A percentile compares a stretch with the other conserved stretches of the same genome.
Conservation (phyloP, 108 stramenopile species). For the Craspedostauros australis region DNA sequence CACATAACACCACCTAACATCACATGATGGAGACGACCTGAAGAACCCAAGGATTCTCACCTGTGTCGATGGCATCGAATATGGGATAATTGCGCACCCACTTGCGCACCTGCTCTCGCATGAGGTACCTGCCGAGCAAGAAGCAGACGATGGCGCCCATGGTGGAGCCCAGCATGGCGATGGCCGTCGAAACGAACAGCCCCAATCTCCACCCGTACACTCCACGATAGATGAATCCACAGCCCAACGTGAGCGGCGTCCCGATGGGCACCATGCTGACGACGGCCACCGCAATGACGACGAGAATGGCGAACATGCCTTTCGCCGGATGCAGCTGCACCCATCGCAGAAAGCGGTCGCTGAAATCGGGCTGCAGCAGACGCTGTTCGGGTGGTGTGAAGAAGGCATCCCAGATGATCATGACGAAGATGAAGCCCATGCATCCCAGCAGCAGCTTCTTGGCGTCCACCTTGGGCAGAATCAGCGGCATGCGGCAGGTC, state of each 20-base stretch:
- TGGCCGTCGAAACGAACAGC: conserved; percentile 46
- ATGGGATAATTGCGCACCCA: conserved; percentile 79
- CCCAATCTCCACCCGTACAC: conserved; percentile 75
- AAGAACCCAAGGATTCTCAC: conserved; percentile 18
- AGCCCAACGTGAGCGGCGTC: conserved; percentile 61
- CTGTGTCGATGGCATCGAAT: conserved; percentile 82
- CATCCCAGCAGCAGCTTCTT: conserved; percentile 20
- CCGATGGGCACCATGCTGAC: conserved; percentile 49
- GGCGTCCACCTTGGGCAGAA: conserved; percentile 11
- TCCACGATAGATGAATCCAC: conserved; percentile 76
- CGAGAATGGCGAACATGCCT: conserved; percentile 38
- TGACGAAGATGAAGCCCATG: conserved; percentile 12
- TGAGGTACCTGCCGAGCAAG: conserved; percentile 65
- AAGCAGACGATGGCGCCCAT: conserved; percentile 69
- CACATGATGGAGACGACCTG: background rate
- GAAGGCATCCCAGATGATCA: conserved; percentile 37
- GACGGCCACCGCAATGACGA: conserved; percentile 48
- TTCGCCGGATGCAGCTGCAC: conserved; percentile 36
- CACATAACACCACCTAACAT: background rate
- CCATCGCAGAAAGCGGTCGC: conserved; percentile 42
- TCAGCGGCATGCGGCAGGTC: background rate
- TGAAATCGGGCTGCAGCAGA: conserved; percentile 36
- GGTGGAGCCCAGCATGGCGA: conserved; percentile 53
- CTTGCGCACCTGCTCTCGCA: conserved; percentile 64
- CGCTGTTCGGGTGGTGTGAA: conserved; percentile 42